phyloP scores from a whole-genome alignment of 179 eudicot genomes.

The Sideroxylon spinosum region DNA sequence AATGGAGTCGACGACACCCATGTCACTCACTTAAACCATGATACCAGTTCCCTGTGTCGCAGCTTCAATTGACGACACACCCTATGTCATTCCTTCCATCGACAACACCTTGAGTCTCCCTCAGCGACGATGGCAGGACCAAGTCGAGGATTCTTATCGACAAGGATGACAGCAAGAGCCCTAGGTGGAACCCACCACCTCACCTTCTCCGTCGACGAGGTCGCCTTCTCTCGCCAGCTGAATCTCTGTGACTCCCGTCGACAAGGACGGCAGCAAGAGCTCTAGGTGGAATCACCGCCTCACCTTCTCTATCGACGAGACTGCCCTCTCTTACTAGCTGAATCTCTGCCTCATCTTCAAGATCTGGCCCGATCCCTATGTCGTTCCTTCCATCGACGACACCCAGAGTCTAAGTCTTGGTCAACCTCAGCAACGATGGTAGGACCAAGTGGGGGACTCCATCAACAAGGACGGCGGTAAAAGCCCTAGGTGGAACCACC shows the following conservation, averaged over 20 bases:
- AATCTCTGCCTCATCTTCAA: conserved; percentile 29
- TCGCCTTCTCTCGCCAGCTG: conserved; percentile 21
- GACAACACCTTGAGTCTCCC: too few species aligned
- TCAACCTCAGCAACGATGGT: conserved; percentile 20
- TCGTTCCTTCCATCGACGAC: too few species aligned
- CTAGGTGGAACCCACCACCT: conserved; percentile 45
- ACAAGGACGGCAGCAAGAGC: conserved; percentile 28
- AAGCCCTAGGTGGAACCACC: conserved; percentile 47
- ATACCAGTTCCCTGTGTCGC: too few species aligned
- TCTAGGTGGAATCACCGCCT: conserved; percentile 47
- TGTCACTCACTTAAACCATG: too few species aligned
- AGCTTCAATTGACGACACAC: too few species aligned
- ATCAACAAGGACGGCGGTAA: conserved; percentile 31
- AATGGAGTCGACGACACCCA: too few species aligned
- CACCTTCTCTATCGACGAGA: conserved; percentile 34
- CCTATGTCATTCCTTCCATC: too few species aligned
- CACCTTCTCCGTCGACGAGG: conserved; percentile 35
- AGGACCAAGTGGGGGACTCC: conserved; percentile 24
- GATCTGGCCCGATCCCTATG: conserved; percentile 23
- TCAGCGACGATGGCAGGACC: conserved; percentile 14
- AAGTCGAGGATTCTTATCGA: conserved; percentile 31
- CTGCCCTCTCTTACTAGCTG: conserved; percentile 20
- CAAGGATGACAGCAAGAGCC: conserved; percentile 33
- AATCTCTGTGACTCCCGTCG: conserved; percentile 26
- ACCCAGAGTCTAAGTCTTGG: conserved; percentile 40